phyloP scores from a whole-genome alignment of 2,329 filamentous ascomycete genomes.

The Sarocladium kiliense region DNA sequence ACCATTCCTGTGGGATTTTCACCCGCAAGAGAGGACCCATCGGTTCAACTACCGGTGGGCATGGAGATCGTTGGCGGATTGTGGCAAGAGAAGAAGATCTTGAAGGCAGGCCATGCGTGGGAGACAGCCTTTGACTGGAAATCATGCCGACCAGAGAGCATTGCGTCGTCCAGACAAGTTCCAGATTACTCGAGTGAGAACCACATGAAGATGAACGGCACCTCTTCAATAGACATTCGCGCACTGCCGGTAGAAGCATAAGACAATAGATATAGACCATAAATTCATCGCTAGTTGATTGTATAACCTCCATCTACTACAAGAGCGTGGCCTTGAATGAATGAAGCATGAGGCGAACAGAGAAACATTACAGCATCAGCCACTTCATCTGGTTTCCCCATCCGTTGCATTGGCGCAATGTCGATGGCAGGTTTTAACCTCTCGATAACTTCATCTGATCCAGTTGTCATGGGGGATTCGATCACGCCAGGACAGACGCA shows the following conservation, averaged over 20 bases:
- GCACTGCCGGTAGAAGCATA: neutral
- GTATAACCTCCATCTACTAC: constrained; percentile 50
- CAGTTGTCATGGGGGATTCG: constrained; percentile 40
- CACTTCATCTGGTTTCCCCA: constrained; percentile 44
- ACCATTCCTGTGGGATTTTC: constrained; percentile 45
- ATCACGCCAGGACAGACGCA: constrained; percentile 37
- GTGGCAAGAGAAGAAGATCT: constrained; percentile 43
- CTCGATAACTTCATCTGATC: constrained; percentile 30
- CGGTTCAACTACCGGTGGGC: constrained; percentile 41
- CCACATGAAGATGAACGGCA: neutral
- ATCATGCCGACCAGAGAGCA: neutral
- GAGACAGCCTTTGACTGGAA: constrained; percentile 39
- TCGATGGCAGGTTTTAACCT: constrained; percentile 34
- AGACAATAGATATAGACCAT: neutral
- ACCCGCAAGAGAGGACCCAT: constrained; percentile 31
- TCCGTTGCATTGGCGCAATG: constrained; percentile 45
- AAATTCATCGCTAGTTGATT: constrained; percentile 28
- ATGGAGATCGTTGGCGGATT: constrained; percentile 50
- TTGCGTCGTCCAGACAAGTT: neutral
- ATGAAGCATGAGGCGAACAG: constrained; percentile 41
- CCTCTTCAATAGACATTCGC: neutral
- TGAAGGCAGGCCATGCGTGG: constrained; percentile 40
- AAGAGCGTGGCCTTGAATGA: constrained; percentile 46
- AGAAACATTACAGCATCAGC: constrained; percentile 45
- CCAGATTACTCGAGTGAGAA: neutral